Base-by-base conservation (phyloP, 2,329 filamentous ascomycete genomes). In the Aspergillus ochraceoroseus region DNA sequence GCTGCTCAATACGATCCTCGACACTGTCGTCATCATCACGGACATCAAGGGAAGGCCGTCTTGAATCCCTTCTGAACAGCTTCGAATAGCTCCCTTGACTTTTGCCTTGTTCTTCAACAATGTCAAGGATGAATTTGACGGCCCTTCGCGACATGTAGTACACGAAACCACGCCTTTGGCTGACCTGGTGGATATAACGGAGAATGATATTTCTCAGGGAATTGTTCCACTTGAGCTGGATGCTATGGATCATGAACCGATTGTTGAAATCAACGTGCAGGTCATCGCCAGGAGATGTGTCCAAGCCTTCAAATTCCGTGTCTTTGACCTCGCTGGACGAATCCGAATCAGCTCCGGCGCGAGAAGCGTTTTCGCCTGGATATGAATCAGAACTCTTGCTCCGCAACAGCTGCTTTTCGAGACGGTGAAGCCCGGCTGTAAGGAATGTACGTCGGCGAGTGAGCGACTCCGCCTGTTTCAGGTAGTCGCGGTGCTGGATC, bases 151-250 rank as follows among this genome's bases (percentile, higher is more conserved):
- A 96, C 68, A 96, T 83, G 66, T 98, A 98, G 69, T 98, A 98
- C 19, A 98, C 83, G 59, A 98, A 96, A 37, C 92, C 94, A 52
- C 92, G 82, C 36, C 92, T 79, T 66, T 98, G 94, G 61, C 89
- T 88, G 56, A 94, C 92, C 70, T 98, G 92, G 59, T 98, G 92
- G 48, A 92, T 94, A 63, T 98, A 98, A 15, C 92, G 86, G 27
- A 98, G 76, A 34, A 98, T 92, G 56, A 95, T 95, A 59, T 98
- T 96, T 44, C 92, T 81, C 25, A 98, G 69, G 7, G 89, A 79
- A 55, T 98, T 98, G 69, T 95, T 96, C 92, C 92, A 98, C 65
- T 98, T 98, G 42, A 98, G 71, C 58, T 98, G 92, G 61, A 94
- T 79, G 56, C 98, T 98, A 71, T 98, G 92, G 37, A 98, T 85